Conservation (phyloP, 2,329 filamentous ascomycete species). For the Fusarium subtropicale region DNA sequence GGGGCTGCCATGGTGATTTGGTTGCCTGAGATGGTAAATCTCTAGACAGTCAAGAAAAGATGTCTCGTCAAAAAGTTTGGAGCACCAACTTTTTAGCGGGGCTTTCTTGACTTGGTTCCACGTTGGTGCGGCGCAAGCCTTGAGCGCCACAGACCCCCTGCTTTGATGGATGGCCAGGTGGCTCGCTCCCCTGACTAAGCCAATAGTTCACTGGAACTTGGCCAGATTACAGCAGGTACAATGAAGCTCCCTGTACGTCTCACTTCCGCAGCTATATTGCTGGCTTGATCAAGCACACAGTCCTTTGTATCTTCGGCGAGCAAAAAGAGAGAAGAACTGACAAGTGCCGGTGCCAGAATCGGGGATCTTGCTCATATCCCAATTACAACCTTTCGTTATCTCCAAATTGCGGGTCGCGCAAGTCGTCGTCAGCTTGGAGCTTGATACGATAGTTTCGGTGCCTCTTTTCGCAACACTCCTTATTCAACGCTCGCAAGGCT, state of each 20-base stretch:
- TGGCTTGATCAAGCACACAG: conserved; percentile 32
- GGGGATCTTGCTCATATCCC: neutral
- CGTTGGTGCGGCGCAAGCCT: conserved; percentile 13
- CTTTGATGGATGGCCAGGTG: conserved; percentile 27
- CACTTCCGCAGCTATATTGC: conserved; percentile 37
- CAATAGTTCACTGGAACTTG: conserved; percentile 34
- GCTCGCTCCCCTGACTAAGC: conserved; percentile 44
- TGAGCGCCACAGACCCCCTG: conserved; percentile 32
- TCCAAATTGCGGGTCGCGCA: conserved; percentile 36
- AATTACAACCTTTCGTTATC: neutral
- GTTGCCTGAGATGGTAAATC: conserved; percentile 37
- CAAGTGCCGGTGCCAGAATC: neutral
- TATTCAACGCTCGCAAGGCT: conserved; percentile 10
- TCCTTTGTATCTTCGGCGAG: conserved; percentile 11
- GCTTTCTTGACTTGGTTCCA: conserved; percentile 23
- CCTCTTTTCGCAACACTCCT: conserved; percentile 31
- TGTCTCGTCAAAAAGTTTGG: conserved; percentile 45
- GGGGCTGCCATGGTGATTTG: conserved; percentile 60
- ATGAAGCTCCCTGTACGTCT: conserved; percentile 43
- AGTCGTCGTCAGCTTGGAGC: conserved; percentile 40
- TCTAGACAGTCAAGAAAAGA: conserved; percentile 24
- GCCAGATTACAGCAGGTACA: conserved; percentile 43
- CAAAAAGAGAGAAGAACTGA: neutral
- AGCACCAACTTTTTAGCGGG: conserved; percentile 50
- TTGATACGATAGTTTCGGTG: conserved; percentile 20